A percentile compares a stretch with the other conserved stretches of the same genome.
Evolutionary conservation across 1,284 basidiomycete genomes (phyloP).

Genomic region (Meripilus lineatus): DNA sequence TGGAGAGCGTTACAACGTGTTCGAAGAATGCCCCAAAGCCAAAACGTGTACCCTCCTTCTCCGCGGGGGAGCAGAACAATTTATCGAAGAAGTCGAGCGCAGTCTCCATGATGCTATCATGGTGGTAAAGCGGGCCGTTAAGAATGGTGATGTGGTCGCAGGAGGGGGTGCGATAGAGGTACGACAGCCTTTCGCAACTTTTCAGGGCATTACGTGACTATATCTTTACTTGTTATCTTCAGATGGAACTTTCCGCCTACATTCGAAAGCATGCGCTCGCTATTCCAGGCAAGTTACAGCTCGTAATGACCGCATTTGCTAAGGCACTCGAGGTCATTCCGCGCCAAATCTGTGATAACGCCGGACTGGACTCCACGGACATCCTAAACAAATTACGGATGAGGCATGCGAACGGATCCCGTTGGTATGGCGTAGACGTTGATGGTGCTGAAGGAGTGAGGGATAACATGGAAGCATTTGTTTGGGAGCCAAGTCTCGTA

Average conservation of each 20-base stretch:
- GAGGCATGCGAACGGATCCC: slow-evolving; percentile 86
- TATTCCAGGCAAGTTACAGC: slow-evolving; percentile 95
- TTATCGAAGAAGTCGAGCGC: slow-evolving; percentile 97
- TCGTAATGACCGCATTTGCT: slow-evolving; percentile 94
- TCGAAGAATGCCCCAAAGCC: slow-evolving; percentile 91
- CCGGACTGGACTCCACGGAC: slow-evolving; percentile 96
- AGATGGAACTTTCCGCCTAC: slow-evolving; percentile 97
- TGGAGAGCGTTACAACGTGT: slow-evolving; percentile 96
- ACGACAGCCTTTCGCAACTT: slow-evolving; percentile 18
- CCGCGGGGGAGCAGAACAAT: slow-evolving; percentile 97
- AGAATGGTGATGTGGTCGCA: slow-evolving; percentile 94
- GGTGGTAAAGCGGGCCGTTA: slow-evolving; percentile 97
- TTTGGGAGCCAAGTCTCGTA: slow-evolving; percentile 97
- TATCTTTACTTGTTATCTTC: no score
- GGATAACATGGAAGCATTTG: slow-evolving; percentile 95
- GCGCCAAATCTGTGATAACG: slow-evolving; percentile 97
- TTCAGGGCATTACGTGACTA: slow-evolving; percentile 7
- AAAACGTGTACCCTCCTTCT: slow-evolving; percentile 97
- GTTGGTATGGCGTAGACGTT: slow-evolving; percentile 95
- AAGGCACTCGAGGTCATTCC: slow-evolving; percentile 98
- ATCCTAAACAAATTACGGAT: slow-evolving; percentile 96
- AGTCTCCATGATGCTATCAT: slow-evolving; percentile 99
- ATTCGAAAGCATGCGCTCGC: slow-evolving; percentile 88
- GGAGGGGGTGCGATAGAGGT: slow-evolving; percentile 98
- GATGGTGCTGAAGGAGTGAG: slow-evolving; percentile 86